Evolutionary conservation across 371 early-diverging fungal genomes (phyloP).

Genomic region (Zancudomyces culisetae): DNA sequence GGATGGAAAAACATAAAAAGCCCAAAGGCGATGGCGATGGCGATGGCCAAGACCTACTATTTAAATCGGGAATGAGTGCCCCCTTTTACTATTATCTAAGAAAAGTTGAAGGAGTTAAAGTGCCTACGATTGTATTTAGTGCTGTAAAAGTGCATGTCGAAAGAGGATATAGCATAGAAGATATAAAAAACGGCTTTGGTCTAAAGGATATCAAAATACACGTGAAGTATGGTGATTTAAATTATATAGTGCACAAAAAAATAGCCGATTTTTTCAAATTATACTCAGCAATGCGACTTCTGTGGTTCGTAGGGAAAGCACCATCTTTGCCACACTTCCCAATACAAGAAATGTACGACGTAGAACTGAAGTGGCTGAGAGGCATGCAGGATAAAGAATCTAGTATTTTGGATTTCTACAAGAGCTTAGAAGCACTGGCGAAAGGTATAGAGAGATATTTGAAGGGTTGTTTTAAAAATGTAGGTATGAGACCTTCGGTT

Average conservation of each 20-base stretch:
- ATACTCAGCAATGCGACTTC: constrained; percentile 37
- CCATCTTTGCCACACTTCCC: constrained; percentile 32
- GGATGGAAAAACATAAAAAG: no score
- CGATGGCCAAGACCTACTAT: neutral
- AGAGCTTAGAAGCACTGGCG: constrained; percentile 32
- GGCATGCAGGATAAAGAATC: constrained; percentile 8
- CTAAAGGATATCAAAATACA: neutral
- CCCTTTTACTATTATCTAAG: constrained; percentile 5
- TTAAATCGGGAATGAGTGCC: constrained; percentile 4
- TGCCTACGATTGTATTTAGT: constrained; percentile 4
- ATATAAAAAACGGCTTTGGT: neutral
- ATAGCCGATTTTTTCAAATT: constrained; percentile 49
- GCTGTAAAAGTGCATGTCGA: neutral
- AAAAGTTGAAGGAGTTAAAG: neutral
- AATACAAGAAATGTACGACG: constrained; percentile 23
- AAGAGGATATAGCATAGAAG: neutral
- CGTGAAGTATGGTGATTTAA: constrained; percentile 45
- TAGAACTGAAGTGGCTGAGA: constrained; percentile 23
- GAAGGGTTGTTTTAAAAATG: constrained; percentile 28
- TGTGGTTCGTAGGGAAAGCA: constrained; percentile 21
- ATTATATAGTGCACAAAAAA: constrained; percentile 55
- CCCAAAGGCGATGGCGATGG: neutral
- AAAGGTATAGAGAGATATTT: constrained; percentile 42
- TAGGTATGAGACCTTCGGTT: constrained; percentile 39
- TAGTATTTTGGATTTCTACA: neutral